Evolutionary conservation across 306 rosid species (phyloP).

Genomic region (Acacia confusa): DNA sequence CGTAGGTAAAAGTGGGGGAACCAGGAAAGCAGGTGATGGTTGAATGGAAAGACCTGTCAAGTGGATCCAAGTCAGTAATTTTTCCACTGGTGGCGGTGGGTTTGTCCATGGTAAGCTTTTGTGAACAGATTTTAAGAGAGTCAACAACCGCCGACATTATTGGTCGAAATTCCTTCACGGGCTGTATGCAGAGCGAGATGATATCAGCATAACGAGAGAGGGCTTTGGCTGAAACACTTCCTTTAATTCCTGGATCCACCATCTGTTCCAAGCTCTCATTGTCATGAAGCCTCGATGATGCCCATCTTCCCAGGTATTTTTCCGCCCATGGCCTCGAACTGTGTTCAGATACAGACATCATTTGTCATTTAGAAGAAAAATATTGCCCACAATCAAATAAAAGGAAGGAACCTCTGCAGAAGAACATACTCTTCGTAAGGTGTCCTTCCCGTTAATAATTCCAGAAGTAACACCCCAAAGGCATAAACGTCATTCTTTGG

Average conservation of each 20-base stretch:
- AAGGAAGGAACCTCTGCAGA: not conserved
- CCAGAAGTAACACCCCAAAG: constrained; percentile 93
- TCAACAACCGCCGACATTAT: constrained; percentile 75
- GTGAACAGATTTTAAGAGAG: constrained; percentile 48
- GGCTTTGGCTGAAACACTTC: constrained; percentile 52
- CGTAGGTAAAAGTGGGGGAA: constrained; percentile 49
- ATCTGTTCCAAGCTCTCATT: constrained; percentile 56
- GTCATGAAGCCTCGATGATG: constrained; percentile 72
- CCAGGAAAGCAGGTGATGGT: constrained; percentile 55
- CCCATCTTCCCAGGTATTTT: constrained; percentile 78
- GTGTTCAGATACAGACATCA: constrained; percentile 19
- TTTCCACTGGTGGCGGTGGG: constrained; percentile 16
- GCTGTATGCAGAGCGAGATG: constrained; percentile 76
- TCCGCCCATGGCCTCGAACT: constrained; percentile 72
- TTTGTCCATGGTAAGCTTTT: constrained; percentile 30
- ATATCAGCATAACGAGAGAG: constrained; percentile 72
- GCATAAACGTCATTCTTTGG: constrained; percentile 72
- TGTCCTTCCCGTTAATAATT: constrained; percentile 79
- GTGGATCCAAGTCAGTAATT: constrained; percentile 40
- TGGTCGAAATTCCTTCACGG: constrained; percentile 70
- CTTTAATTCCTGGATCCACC: constrained; percentile 70
- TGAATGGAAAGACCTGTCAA: constrained; percentile 63
- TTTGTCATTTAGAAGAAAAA: not conserved
- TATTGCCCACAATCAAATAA: not conserved
- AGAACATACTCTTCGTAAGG: constrained; percentile 67